Percentiles rank a stretch among this genome's conserved stretches.
Conservation (phyloP, 2,329 filamentous ascomycete species). For the Diaporthe destruens region DNA sequence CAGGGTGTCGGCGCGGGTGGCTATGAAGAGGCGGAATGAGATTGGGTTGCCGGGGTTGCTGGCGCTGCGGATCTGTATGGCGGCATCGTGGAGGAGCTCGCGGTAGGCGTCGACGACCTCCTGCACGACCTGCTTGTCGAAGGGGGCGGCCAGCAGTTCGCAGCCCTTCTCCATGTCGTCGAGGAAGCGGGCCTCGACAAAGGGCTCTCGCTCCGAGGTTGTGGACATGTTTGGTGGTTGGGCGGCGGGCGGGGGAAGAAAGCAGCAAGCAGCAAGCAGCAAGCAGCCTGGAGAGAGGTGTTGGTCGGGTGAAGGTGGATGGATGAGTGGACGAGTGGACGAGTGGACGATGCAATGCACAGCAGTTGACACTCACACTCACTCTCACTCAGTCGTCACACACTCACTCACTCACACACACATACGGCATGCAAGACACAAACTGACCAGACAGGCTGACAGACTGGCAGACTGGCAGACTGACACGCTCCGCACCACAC, state of each 20-base stretch:
- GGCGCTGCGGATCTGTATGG: constrained; percentile 36
- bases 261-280: too few species aligned
- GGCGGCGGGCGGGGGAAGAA: background rate
- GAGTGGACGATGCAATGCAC: too few species aligned
- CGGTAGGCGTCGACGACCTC: constrained; percentile 36
- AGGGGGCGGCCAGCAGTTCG: constrained; percentile 32
- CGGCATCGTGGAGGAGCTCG: constrained; percentile 38
- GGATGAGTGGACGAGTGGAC: background rate
- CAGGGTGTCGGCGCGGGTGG: constrained; percentile 37
- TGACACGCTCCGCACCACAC: too few species aligned
- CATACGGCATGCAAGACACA: background rate
- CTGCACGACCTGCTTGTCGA: constrained; percentile 21
- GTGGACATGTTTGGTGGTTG: constrained; percentile 33
- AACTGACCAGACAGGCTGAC: background rate
- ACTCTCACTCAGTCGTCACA: too few species aligned
- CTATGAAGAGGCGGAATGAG: constrained; percentile 37
- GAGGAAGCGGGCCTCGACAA: constrained; percentile 39
- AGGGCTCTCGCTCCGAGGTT: constrained; percentile 39
- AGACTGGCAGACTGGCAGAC: background rate
- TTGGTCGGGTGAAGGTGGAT: background rate
- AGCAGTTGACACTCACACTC: too few species aligned
- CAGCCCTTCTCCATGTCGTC: constrained; percentile 36
- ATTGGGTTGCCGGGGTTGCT: constrained; percentile 14
- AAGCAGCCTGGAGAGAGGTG: background rate
- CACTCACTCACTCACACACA: background rate